Percentiles rank a stretch among this genome's conserved stretches.
phyloP scores from a whole-genome alignment of 225 moss, liverwort and hornwort species.

The Pleurozium schreberi region DNA sequence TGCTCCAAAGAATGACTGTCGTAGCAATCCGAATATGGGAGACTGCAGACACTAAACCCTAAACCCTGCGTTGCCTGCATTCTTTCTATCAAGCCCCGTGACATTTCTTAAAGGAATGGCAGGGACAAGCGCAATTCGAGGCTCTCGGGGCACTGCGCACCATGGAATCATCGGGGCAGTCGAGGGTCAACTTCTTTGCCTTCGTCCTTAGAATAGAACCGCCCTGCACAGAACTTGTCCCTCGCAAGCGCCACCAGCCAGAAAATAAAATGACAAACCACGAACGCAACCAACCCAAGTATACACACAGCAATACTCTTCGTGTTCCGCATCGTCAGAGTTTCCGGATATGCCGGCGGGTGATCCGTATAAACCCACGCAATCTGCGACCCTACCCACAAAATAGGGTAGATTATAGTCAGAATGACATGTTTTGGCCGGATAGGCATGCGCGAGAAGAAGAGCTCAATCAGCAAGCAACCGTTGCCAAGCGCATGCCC shows the following conservation, averaged over 20 bases:
- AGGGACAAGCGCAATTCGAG: not conserved
- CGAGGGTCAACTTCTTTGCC: not conserved
- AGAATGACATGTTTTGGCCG: constrained; percentile 18
- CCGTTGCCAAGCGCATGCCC: constrained; percentile 12
- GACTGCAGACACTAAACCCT: not conserved
- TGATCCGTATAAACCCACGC: constrained; percentile 16
- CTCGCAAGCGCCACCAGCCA: constrained; percentile 16
- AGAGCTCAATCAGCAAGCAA: constrained; percentile 5
- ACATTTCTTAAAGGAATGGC: not conserved
- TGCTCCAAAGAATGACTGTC: not conserved
- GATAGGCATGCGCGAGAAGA: constrained; percentile 29
- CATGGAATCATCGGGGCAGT: not conserved
- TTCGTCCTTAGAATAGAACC: constrained; percentile 10
- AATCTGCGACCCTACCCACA: constrained; percentile 20
- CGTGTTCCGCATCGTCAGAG: constrained; percentile 10
- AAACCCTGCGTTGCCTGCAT: not conserved
- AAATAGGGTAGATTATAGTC: constrained; percentile 12
- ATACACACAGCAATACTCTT: not conserved
- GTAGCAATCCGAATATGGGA: not conserved
- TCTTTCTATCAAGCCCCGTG: not conserved
- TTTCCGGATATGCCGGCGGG: constrained; percentile 3
- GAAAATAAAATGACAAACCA: constrained; percentile 4
- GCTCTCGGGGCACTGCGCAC: not conserved
- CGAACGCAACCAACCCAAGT: constrained; percentile 11
- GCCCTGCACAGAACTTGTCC: constrained; percentile 13